Evolutionary conservation across 2,329 filamentous ascomycete species (phyloP), one percentile per base, ranked within the genome.

Genomic region (Akanthomyces uredinophilus): DNA sequence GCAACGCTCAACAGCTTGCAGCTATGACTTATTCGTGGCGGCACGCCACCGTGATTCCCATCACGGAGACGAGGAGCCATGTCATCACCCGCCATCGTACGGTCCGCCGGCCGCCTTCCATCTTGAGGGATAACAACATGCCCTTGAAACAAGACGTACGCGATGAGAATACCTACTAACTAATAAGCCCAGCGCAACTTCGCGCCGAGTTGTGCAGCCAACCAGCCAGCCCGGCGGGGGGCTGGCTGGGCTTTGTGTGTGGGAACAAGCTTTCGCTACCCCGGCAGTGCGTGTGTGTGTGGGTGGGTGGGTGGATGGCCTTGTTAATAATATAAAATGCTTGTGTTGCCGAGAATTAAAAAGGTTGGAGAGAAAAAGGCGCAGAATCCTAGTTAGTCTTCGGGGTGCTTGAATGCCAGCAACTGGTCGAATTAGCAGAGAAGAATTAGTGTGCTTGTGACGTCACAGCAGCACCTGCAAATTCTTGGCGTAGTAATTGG

Each of bases 171-270:
- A 35, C n/a, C n/a, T n/a, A n/a, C n/a, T n/a, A n/a, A n/a, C 4
- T 22, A 51, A 44, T 44, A 60, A 52, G 47, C 47, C 24, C 57
- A 60, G 57, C 57, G 57, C 57, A 60, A 60, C 11, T 60, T 49
- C 37, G 57, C 57, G 57, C 37, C 57, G 32, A 60, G 39, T 49
- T 41, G 32, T 58, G 46, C 55, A 50, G 55, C 55, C 3, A 27
- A 18, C 14, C 22, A 5, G 14, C 24, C 24, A n/a, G 47, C 29
- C 27, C 4, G 27, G 27, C 27, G 27, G 27, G 27, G 27, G 27
- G 27, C 27, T 10, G 47, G 47, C 24, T 32, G 16, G 29, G 41
- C 53, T 20, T 52, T 27, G n/a, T 18, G 37, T 24, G 51, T 54
- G 37, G 51, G 51, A 54, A 54, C 37, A 27, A 54, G 51, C 20